A percentile compares a stretch with the other conserved stretches of the same genome.
Evolutionary conservation across 345 rosid genomes (phyloP).

Genomic region (Fremontodendron californicum): DNA sequence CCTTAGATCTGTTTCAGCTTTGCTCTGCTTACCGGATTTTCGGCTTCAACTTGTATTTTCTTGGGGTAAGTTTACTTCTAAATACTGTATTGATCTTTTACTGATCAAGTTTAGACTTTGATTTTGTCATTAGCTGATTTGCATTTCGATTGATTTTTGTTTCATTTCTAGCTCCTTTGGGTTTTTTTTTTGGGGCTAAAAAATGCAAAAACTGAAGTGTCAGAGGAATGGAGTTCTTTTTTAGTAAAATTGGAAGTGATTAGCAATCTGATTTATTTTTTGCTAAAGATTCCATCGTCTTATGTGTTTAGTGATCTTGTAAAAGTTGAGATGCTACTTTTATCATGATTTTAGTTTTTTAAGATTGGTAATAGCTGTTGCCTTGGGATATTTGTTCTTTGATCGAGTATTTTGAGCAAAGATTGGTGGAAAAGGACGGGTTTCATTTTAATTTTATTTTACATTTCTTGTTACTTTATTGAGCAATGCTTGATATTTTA

Average conservation of each 20-base stretch:
- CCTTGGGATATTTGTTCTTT: background rate
- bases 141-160: background rate
- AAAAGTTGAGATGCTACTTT: background rate
- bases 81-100: background rate
- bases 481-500: background rate
- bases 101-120: background rate
- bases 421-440: background rate
- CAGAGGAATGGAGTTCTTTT: background rate
- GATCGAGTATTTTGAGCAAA: background rate
- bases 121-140: background rate
- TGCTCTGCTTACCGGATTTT: background rate
- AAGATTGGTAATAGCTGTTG: background rate
- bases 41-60: background rate
- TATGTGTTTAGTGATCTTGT: background rate
- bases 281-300: background rate
- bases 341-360: background rate
- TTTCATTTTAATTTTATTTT: background rate
- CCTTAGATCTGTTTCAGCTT: conserved; percentile 10
- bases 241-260: background rate
- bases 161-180: background rate
- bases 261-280: no score
- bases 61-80: background rate
- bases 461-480: background rate
- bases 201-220: background rate
- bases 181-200: background rate